These are phyloP conservation scores for Papilionanthe hybrid DNA, from an alignment of 116 monocot genomes.

Conservation along the genomic window DNA sequence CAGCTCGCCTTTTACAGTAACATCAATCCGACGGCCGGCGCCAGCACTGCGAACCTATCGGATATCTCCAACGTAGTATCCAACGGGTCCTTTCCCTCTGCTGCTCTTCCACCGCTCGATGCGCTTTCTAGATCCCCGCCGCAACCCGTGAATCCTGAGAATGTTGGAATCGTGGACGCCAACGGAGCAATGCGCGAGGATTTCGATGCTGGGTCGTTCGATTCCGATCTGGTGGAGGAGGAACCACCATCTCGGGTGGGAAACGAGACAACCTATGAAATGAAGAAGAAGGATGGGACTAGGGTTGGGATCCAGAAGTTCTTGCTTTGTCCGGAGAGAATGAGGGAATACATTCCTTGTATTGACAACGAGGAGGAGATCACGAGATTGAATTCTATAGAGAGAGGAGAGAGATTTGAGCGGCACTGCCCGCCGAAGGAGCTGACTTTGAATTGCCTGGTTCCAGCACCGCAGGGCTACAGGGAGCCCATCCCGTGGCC, in stretches of 20 bases:
- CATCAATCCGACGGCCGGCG: neutral
- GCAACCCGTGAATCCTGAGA: constrained; percentile 19
- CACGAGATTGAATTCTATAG: constrained; percentile 45
- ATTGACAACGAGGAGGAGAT: constrained; percentile 86
- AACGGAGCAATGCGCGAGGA: constrained; percentile 69
- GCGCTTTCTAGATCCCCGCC: constrained; percentile 13
- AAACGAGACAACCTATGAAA: constrained; percentile 14
- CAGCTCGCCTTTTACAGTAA: constrained; percentile 39
- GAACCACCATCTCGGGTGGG: constrained; percentile 1
- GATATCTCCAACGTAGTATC: neutral
- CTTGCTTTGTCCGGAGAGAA: constrained; percentile 44
- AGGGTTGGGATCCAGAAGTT: constrained; percentile 44
- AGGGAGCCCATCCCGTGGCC: constrained; percentile 87
- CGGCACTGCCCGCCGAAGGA: constrained; percentile 68
- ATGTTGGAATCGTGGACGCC: constrained; percentile 69
- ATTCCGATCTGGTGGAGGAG: constrained; percentile 28
- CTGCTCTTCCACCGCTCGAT: constrained; percentile 20
- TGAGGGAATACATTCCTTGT: constrained; percentile 95
- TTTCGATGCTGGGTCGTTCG: constrained; percentile 46
- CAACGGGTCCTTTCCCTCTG: constrained; percentile 1
- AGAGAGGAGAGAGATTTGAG: constrained; percentile 79
- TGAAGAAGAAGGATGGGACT: constrained; percentile 7
- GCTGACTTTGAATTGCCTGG: constrained; percentile 56
- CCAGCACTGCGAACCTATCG: constrained; percentile 11
- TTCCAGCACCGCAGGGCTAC: constrained; percentile 72